Evolutionary conservation across 2,329 filamentous ascomycete species (phyloP).

Genomic region (Colletotrichum aenigma): DNA sequence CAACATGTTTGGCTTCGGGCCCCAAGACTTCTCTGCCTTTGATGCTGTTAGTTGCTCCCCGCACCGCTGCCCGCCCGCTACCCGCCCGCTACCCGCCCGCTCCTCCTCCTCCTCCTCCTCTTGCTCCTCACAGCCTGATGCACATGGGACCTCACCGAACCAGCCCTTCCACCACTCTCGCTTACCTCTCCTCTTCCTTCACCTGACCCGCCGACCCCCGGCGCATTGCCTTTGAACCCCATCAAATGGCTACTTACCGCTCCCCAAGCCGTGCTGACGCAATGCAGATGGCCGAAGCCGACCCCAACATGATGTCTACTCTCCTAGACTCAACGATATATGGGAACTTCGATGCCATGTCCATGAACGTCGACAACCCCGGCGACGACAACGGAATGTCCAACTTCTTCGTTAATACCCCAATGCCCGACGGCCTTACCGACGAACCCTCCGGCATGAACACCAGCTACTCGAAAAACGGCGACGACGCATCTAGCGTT

Average conservation of each 20-base stretch:
- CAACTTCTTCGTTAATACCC: slow-evolving; percentile 27
- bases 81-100: background rate
- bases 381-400: slow-evolving; percentile 30
- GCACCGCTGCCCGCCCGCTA: background rate
- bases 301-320: slow-evolving; percentile 46
- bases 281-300: slow-evolving; percentile 28
- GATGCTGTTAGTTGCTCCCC: slow-evolving; percentile 14
- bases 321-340: slow-evolving; percentile 46
- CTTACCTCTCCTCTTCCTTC: background rate
- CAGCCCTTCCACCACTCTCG: background rate
- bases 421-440: slow-evolving; percentile 21
- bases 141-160: background rate
- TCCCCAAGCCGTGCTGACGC: slow-evolving; percentile 7
- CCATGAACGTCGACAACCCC: slow-evolving; percentile 45
- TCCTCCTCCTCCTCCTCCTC: background rate
- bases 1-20: slow-evolving; percentile 40
- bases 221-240: background rate
- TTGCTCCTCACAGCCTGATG: background rate
- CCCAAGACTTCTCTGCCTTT: slow-evolving; percentile 24
- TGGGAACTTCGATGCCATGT: slow-evolving; percentile 39
- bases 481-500: slow-evolving; percentile 26
- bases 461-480: slow-evolving; percentile 15
- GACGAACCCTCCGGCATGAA: slow-evolving; percentile 10
- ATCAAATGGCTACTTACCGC: background rate
- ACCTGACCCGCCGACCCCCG: slow-evolving; percentile 4